Conservation (phyloP, 1,284 basidiomycete species). For the Cystobasidiaceae sp. region DNA sequence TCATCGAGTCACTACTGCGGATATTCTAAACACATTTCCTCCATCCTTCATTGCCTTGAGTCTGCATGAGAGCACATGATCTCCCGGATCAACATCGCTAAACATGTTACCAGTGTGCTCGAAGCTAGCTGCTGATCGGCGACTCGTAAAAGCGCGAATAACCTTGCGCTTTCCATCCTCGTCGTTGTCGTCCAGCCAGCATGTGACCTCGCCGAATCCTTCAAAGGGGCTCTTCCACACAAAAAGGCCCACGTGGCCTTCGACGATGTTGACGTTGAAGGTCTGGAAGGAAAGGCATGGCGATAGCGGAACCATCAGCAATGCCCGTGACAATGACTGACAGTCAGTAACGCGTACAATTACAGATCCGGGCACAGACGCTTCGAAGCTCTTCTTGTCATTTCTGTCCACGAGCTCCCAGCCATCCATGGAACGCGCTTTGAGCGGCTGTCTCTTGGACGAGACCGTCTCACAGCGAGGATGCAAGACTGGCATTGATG, state of each 20-base stretch:
- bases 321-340: not conserved
- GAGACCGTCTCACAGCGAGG: conserved; percentile 5
- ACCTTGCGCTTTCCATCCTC: not conserved
- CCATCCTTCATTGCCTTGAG: not conserved
- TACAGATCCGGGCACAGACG: conserved; percentile 2
- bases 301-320: not conserved
- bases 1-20: not conserved
- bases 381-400: conserved; percentile 27
- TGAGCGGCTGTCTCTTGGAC: not conserved
- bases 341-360: not conserved
- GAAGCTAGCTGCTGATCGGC: not conserved
- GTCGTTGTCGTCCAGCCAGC: conserved; percentile 25
- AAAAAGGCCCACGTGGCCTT: conserved; percentile 17
- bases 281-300: not conserved
- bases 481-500: not conserved
- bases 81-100: not conserved
- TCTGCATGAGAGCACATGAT: conserved; percentile 15
- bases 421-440: not conserved
- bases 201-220: conserved; percentile 8
- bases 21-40: not conserved
- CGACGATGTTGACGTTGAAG: conserved; percentile 22
- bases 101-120: not conserved
- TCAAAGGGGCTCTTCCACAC: conserved; percentile 10
- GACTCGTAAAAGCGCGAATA: not conserved
- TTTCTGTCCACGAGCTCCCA: conserved; percentile 17